Evolutionary conservation across 805 yeast species (phyloP).

Genomic region (Myxozyma monticola): DNA sequence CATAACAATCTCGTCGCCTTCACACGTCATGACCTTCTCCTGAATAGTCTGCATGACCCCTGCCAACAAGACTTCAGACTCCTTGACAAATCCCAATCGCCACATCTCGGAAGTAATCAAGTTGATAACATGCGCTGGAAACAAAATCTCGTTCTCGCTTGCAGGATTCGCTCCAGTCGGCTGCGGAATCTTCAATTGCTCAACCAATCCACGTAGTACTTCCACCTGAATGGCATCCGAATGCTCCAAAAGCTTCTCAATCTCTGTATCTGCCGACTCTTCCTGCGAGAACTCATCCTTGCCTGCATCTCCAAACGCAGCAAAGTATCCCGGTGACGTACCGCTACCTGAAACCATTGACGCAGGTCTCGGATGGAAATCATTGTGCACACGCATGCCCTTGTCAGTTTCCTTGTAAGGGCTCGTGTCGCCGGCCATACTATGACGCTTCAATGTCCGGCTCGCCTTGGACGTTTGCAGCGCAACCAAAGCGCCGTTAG

Average conservation of each 20-base stretch:
- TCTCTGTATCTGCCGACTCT: slow-evolving; percentile 37
- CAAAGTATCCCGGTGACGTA: slow-evolving; percentile 27
- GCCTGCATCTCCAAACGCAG: slow-evolving; percentile 24
- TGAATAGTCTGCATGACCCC: slow-evolving; percentile 86
- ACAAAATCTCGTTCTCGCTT: slow-evolving; percentile 84
- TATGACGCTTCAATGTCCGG: slow-evolving; percentile 23
- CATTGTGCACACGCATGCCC: slow-evolving; percentile 10
- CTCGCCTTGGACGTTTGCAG: slow-evolving; percentile 9
- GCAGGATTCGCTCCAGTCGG: slow-evolving; percentile 81
- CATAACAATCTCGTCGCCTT: slow-evolving; percentile 82
- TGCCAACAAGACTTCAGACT: slow-evolving; percentile 87
- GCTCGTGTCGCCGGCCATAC: slow-evolving; percentile 15
- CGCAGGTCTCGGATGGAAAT: slow-evolving; percentile 36
- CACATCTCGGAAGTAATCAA: slow-evolving; percentile 95
- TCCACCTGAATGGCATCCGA: slow-evolving; percentile 62
- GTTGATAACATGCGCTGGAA: slow-evolving; percentile 94
- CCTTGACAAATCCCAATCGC: slow-evolving; percentile 91
- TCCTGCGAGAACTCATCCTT: slow-evolving; percentile 28
- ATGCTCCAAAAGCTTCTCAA: slow-evolving; percentile 39
- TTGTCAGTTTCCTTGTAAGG: slow-evolving; percentile 14
- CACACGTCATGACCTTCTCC: slow-evolving; percentile 71
- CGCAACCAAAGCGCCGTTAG: slow-evolving; percentile 25
- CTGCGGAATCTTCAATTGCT: slow-evolving; percentile 80
- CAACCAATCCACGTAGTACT: slow-evolving; percentile 80
- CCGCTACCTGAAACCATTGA: slow-evolving; percentile 23